Conservation (phyloP, 2,329 filamentous ascomycete genomes). For the Fusarium coicis region DNA sequence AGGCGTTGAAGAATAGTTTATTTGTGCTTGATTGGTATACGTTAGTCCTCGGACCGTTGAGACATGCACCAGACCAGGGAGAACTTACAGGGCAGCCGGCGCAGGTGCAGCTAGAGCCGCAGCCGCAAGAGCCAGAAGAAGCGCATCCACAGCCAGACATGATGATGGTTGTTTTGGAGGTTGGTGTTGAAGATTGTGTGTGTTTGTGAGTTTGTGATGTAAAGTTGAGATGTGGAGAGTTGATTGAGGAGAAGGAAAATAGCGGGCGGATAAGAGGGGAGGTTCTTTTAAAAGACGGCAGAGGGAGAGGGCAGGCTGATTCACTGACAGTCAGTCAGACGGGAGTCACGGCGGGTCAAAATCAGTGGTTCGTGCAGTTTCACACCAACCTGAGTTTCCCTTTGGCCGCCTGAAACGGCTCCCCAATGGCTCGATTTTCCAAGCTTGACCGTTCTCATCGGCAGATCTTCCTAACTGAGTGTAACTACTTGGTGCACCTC, state of each 20-base stretch:
- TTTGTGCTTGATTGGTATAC: slow-evolving; percentile 45
- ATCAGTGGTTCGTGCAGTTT: slow-evolving; percentile 4
- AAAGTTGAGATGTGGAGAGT: slow-evolving; percentile 8
- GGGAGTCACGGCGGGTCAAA: slow-evolving; percentile 21
- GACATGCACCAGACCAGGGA: slow-evolving; percentile 21
- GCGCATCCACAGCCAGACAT: slow-evolving; percentile 58
- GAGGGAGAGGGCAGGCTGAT: neutral
- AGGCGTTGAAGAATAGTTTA: slow-evolving; percentile 28
- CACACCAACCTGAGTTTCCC: slow-evolving; percentile 7
- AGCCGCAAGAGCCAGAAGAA: slow-evolving; percentile 54
- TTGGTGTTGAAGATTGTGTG: slow-evolving; percentile 15
- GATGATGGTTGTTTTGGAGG: slow-evolving; percentile 40
- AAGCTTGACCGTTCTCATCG: slow-evolving; percentile 8
- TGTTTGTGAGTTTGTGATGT: slow-evolving; percentile 1
- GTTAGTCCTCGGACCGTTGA: slow-evolving; percentile 22
- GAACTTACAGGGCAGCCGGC: slow-evolving; percentile 56
- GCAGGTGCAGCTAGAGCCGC: slow-evolving; percentile 56
- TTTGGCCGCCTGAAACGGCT: neutral
- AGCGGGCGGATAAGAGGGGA: slow-evolving; percentile 23
- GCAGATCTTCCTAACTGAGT: slow-evolving; percentile 21
- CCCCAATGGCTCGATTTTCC: slow-evolving; percentile 13
- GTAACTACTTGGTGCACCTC: slow-evolving; percentile 15
- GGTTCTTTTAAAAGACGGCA: slow-evolving; percentile 26
- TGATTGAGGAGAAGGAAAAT: slow-evolving; percentile 19
- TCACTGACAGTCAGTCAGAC: neutral